Base-by-base conservation (phyloP, 2,329 filamentous ascomycete genomes). In the Aspergillus bombycis region DNA sequence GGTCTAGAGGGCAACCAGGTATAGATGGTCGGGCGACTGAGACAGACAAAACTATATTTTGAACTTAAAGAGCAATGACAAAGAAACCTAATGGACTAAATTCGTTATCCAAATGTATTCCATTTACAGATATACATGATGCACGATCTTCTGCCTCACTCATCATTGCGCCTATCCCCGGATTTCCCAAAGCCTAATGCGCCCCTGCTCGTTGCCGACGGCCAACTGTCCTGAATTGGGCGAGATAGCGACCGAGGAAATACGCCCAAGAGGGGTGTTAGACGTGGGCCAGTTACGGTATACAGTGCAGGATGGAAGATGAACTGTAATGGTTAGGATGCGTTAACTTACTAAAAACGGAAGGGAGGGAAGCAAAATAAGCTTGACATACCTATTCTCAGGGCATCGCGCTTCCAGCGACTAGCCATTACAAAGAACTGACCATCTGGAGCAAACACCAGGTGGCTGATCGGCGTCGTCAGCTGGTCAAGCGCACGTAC, bases 221-320 rank as follows among this genome's bases (percentile, higher is more conserved):
- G 92, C 92, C 68, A 99, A 76, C 71, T 94, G 77, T 71, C 91
- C 85, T 65, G 88, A 91, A 65, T 84, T 83, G 7, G 81, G 83
- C 23, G 86, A 85, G 75, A 92, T 91, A 3, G 91, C 89, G 64
- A 93, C 86, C 1, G 88, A 84, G 2, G 92, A 91, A 68, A 98
- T 89, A 63, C 93, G 85, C 0, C 95, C 95, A 65, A 99, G 79
- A 0, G 94, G 93, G 62, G 95, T 99, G 76, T 91, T 89, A 67
- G 89, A 87, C 60, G 94, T 99, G 28, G 95, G 95, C 95, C 95
- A 99, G 79, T 99, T 99, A 72, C 90, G 89, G 84, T 95, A 99
- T 23, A 98, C 92, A 1, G 93, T 97, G 77, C 93, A 97, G 70
- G 88, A 94, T 0, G 94, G 94, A 69, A 99, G 81, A 78, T 99